Percentiles rank a stretch among this genome's conserved stretches.
These are phyloP conservation scores for Phytophthora boehmeriae DNA, from an alignment of 352 stramenopile species.

Conservation along the genomic window DNA sequence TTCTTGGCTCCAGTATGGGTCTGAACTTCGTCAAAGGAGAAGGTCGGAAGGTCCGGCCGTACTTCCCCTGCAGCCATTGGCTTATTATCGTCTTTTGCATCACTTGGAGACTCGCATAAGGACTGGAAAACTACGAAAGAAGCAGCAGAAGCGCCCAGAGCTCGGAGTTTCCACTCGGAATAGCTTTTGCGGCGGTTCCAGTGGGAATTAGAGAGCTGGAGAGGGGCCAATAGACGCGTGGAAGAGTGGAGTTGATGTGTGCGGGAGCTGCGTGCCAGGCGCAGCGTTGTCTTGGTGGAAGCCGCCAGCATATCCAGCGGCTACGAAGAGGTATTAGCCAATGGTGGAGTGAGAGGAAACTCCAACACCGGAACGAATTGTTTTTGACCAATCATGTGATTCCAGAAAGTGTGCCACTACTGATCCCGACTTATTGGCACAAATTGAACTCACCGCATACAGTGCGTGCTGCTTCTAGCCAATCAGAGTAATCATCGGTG, in stretches of 20 bases:
- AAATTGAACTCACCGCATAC: too few species aligned
- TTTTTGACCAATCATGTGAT: too few species aligned
- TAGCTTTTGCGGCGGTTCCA: not conserved
- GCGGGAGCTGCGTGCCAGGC: slow-evolving; percentile 5
- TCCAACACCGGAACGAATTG: too few species aligned
- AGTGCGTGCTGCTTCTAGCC: not conserved
- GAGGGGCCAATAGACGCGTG: not conserved
- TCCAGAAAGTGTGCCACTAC: not conserved
- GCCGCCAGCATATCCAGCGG: slow-evolving; percentile 11
- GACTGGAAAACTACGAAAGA: slow-evolving; percentile 15
- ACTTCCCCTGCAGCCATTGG: slow-evolving; percentile 34
- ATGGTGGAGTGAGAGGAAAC: too few species aligned
- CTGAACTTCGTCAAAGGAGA: slow-evolving; percentile 72
- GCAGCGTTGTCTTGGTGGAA: slow-evolving; percentile 18
- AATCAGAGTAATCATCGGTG: slow-evolving; percentile 25
- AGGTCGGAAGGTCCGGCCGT: slow-evolving; percentile 60
- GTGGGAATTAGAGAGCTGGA: slow-evolving; percentile 6
- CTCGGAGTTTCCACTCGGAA: slow-evolving; percentile 5
- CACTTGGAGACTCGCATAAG: slow-evolving; percentile 19
- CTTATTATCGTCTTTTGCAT: slow-evolving; percentile 12
- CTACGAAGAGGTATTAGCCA: too few species aligned
- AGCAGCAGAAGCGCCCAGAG: slow-evolving; percentile 10
- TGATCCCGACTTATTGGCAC: too few species aligned
- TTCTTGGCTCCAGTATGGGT: slow-evolving; percentile 72
- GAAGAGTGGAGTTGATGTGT: slow-evolving; percentile 1